Conservation (phyloP, 129 eudicot genomes). For the sunflower (Helianthus annuus) region HanXRQr2.0-SUNRISE NC_035438.2:24345225-24345724, state of each 20-base stretch:
- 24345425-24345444: not conserved
- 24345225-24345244: not conserved
- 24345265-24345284: not conserved
- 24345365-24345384: slow-evolving; percentile 19
- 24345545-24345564: slow-evolving; percentile 14
- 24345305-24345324: not conserved
- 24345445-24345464: not conserved
- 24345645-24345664: slow-evolving; percentile 2
- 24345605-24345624: slow-evolving; percentile 14
- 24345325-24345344: slow-evolving; percentile 1
- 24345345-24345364: slow-evolving; percentile 1
- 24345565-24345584: slow-evolving; percentile 13
- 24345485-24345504: not conserved
- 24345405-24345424: slow-evolving; percentile 8
- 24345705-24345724: slow-evolving; percentile 10
- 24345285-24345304: not conserved
- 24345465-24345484: not conserved
- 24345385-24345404: not conserved
- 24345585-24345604: slow-evolving; percentile 2
- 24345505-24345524: slow-evolving; percentile 18
- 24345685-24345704: slow-evolving; percentile 9
- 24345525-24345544: slow-evolving; percentile 2
- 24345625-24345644: slow-evolving; percentile 4
- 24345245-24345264: not conserved
- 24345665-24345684: slow-evolving; percentile 11